phyloP scores from a whole-genome alignment of 441 rosid genomes.

The Geranium incanum region DNA sequence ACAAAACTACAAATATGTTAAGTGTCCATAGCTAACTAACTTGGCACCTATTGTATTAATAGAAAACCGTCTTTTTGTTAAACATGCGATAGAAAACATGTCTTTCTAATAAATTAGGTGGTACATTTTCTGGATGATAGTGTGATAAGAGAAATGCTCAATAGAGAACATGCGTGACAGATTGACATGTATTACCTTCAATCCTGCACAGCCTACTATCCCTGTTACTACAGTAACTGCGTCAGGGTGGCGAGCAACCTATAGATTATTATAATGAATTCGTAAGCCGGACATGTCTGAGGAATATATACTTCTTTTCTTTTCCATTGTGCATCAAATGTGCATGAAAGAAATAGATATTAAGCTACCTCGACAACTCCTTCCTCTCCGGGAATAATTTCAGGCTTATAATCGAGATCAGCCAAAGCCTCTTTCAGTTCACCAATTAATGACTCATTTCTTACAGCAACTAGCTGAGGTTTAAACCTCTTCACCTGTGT shows the following conservation, averaged over 20 bases:
- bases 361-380: slow-evolving; percentile 63
- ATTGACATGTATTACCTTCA: slow-evolving; percentile 37
- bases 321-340: not conserved
- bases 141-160: not conserved
- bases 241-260: slow-evolving; percentile 93
- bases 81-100: not conserved
- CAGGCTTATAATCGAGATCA: slow-evolving; percentile 63
- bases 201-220: slow-evolving; percentile 93
- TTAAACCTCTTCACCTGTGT: slow-evolving; percentile 70
- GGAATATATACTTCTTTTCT: not conserved
- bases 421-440: slow-evolving; percentile 84
- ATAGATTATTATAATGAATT: slow-evolving; percentile 15
- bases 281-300: slow-evolving; percentile 5
- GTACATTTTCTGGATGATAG: not conserved
- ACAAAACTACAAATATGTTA: not conserved
- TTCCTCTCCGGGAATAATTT: slow-evolving; percentile 80
- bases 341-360: not conserved
- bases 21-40: not conserved
- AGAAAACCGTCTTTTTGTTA: not conserved
- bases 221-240: slow-evolving; percentile 84
- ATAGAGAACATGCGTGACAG: not conserved
- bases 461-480: slow-evolving; percentile 74
- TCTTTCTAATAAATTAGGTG: no score
- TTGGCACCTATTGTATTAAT: not conserved
- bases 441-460: slow-evolving; percentile 55